These are phyloP conservation scores for Magnolia kwangsiensis DNA, from an alignment of 164 flowering plant species.

Conservation along the genomic window DNA sequence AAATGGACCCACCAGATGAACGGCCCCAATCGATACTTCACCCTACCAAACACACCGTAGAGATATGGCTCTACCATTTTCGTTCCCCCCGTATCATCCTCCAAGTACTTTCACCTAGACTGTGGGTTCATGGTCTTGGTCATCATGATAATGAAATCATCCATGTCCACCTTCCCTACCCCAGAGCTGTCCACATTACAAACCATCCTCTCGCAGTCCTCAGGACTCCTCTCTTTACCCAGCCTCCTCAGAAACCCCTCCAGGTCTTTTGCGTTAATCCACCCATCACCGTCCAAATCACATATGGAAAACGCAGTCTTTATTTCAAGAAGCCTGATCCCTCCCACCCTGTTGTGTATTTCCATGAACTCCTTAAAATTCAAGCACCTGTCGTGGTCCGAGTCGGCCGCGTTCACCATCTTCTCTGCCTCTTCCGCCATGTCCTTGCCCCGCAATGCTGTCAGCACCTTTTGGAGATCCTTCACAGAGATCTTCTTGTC, in stretches of 20 bases:
- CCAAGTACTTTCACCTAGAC: not conserved
- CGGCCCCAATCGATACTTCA: not conserved
- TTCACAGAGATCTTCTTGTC: conserved; percentile 72
- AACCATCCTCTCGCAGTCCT: conserved; percentile 65
- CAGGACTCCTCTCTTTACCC: conserved; percentile 61
- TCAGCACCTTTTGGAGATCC: conserved; percentile 51
- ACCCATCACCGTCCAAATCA: conserved; percentile 72
- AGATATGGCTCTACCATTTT: no score
- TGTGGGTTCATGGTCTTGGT: conserved; percentile 36
- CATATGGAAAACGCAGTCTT: conserved; percentile 53
- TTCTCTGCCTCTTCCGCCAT: conserved; percentile 38
- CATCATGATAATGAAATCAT: conserved; percentile 83
- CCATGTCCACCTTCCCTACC: conserved; percentile 63
- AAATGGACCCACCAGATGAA: not conserved
- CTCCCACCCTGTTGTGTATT: conserved; percentile 43
- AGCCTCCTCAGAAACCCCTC: conserved; percentile 43
- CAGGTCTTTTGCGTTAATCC: conserved; percentile 66
- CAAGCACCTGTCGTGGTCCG: conserved; percentile 68
- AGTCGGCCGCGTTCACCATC: conserved; percentile 60
- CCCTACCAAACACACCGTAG: no score
- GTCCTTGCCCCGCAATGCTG: conserved; percentile 39
- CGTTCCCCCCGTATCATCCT: no score
- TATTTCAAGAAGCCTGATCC: conserved; percentile 48
- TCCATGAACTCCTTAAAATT: conserved; percentile 77
- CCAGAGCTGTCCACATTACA: conserved; percentile 57